Conservation (phyloP, 805 yeast genomes). For the Candida parachauliodes region DNA sequence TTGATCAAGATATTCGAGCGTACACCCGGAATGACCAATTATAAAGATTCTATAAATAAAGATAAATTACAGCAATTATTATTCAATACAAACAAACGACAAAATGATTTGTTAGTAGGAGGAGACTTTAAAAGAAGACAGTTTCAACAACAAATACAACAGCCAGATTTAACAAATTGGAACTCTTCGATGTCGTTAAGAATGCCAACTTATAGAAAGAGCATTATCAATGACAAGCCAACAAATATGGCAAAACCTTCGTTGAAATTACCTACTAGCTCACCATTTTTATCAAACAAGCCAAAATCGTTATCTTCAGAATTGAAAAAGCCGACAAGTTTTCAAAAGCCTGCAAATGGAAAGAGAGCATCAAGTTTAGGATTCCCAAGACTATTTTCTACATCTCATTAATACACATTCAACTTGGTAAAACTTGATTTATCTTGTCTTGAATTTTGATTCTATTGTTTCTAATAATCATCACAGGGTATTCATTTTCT, state of each 20-base stretch:
- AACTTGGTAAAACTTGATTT: too few relatives aligned
- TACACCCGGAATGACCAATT: conserved; percentile 6
- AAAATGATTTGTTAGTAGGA: background rate
- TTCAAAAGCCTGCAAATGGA: conserved; percentile 27
- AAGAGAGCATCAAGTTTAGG: conserved; percentile 17
- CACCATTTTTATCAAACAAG: conserved; percentile 32
- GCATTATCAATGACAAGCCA: conserved; percentile 1
- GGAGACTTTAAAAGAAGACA: background rate
- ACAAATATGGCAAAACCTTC: conserved; percentile 10
- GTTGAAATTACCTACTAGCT: conserved; percentile 16
- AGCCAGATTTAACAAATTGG: background rate
- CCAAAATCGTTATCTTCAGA: conserved; percentile 12
- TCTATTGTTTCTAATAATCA: too few relatives aligned
- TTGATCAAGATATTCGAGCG: conserved; percentile 3
- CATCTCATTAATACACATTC: conserved; percentile 9
- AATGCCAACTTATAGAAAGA: conserved; percentile 25
- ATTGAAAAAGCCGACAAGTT: conserved; percentile 32
- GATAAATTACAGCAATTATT: conserved; percentile 5
- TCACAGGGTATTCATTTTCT: too few relatives aligned
- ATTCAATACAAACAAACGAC: conserved; percentile 1
- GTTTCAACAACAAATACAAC: background rate
- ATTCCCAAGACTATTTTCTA: conserved; percentile 24
- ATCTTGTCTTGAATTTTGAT: too few relatives aligned
- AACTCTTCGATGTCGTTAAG: conserved; percentile 13
- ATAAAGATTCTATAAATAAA: conserved; percentile 4